Percentiles rank a stretch among this genome's conserved stretches.
phyloP scores from a whole-genome alignment of 2,329 filamentous ascomycete genomes.

The Monascus ruber region DNA sequence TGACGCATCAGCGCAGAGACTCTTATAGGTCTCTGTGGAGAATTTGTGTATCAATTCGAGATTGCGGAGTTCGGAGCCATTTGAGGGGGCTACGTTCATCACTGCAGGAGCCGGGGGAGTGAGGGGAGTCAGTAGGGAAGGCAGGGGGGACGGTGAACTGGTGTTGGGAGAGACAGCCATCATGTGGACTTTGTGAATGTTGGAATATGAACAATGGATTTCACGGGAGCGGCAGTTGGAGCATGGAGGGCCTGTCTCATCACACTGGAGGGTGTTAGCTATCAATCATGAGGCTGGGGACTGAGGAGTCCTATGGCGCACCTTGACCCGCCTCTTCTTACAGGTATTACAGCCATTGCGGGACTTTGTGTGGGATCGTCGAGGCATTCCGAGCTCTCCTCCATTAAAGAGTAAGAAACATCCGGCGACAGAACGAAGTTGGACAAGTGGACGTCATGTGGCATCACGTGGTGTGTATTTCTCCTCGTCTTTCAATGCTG shows the following conservation, averaged over 20 bases:
- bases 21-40: slow-evolving; percentile 36
- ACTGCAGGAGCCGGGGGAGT: too few relatives aligned
- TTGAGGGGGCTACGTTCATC: not conserved
- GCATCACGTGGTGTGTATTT: too few relatives aligned
- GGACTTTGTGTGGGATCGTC: slow-evolving; percentile 32
- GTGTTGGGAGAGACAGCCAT: slow-evolving; percentile 2
- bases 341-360: slow-evolving; percentile 32
- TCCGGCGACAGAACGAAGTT: too few relatives aligned
- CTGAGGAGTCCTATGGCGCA: slow-evolving; percentile 5
- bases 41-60: slow-evolving; percentile 44
- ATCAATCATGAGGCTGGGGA: too few relatives aligned
- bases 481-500: too few relatives aligned
- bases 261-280: slow-evolving; percentile 15
- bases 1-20: slow-evolving; percentile 22
- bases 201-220: slow-evolving; percentile 20
- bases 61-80: slow-evolving; percentile 20
- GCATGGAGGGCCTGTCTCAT: slow-evolving; percentile 27
- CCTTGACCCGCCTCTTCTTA: slow-evolving; percentile 32
- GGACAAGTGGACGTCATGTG: too few relatives aligned
- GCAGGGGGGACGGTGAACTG: slow-evolving; percentile 2
- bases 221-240: slow-evolving; percentile 27
- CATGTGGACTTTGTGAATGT: slow-evolving; percentile 5
- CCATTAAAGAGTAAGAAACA: too few relatives aligned
- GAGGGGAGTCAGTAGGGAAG: not conserved
- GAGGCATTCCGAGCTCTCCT: slow-evolving; percentile 11